Conservation (phyloP, 176 grass and related monocot species). For the Miscanthus lutarioriparius region DNA sequence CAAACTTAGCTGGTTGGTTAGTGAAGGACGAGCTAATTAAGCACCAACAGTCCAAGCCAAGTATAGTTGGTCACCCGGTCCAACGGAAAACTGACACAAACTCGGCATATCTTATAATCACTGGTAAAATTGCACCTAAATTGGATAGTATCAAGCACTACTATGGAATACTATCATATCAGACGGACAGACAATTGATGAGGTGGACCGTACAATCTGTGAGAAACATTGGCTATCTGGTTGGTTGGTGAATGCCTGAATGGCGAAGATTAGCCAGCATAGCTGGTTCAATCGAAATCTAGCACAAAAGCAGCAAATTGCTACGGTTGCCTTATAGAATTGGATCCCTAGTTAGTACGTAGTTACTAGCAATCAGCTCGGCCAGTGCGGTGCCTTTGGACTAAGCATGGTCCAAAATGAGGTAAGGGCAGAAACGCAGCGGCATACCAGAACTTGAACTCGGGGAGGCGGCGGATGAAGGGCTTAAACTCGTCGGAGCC, state of each 20-base stretch:
- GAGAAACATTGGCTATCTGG: background rate
- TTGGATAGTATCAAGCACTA: background rate
- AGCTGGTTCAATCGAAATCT: conserved; percentile 19
- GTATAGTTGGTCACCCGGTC: background rate
- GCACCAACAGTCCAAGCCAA: background rate
- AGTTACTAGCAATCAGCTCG: background rate
- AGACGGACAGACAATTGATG: background rate
- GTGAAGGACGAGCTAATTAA: background rate
- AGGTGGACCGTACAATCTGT: background rate
- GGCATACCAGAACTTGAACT: conserved; percentile 95
- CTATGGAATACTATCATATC: background rate
- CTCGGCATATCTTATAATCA: background rate
- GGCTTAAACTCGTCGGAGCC: conserved; percentile 97
- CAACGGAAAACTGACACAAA: background rate
- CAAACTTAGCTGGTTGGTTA: background rate
- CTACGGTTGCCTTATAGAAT: background rate
- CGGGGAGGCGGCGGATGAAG: conserved; percentile 85
- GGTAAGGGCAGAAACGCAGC: background rate
- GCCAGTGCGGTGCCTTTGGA: background rate
- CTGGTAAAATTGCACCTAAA: background rate
- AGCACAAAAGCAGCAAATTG: background rate
- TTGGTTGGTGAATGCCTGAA: background rate
- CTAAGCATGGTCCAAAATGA: background rate
- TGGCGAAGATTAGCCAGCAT: background rate
- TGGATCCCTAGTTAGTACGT: background rate